A percentile compares a stretch with the other conserved stretches of the same genome.
These are phyloP conservation scores for Biancaea sappan DNA, from an alignment of 306 rosid genomes.

Conservation along the genomic window DNA sequence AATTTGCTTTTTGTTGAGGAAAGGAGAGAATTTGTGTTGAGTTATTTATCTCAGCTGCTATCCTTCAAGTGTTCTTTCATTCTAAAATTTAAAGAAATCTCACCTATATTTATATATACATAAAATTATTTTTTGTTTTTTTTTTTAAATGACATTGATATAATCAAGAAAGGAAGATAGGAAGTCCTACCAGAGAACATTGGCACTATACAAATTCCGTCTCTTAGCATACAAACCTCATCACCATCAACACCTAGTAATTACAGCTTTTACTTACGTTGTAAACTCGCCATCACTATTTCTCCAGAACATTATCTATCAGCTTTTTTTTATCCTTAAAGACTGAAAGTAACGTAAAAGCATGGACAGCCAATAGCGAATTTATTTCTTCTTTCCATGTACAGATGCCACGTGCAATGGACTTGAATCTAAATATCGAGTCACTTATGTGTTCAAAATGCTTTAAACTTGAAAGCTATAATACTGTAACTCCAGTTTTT, in stretches of 20 bases:
- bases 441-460: slow-evolving; percentile 10
- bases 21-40: no score
- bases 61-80: neutral
- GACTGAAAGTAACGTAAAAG: slow-evolving; percentile 28
- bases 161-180: neutral
- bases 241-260: slow-evolving; percentile 37
- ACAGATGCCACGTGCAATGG: slow-evolving; percentile 46
- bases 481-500: slow-evolving; percentile 2
- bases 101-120: slow-evolving; percentile 22
- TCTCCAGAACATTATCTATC: slow-evolving; percentile 17
- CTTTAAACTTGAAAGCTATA: neutral
- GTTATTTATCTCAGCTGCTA: no score
- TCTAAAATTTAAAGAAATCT: neutral
- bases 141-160: neutral
- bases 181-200: slow-evolving; percentile 23
- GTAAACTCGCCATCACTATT: slow-evolving; percentile 26
- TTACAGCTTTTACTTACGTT: slow-evolving; percentile 36
- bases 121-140: neutral
- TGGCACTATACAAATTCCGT: slow-evolving; percentile 34
- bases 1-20: no score
- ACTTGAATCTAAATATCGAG: slow-evolving; percentile 29
- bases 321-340: slow-evolving; percentile 36
- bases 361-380: slow-evolving; percentile 6
- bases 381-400: slow-evolving; percentile 41
- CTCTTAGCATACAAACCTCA: slow-evolving; percentile 25